These are phyloP conservation scores for Calcarisporium arbuscula DNA, from an alignment of 2,329 filamentous ascomycete species.

Conservation along the genomic window DNA sequence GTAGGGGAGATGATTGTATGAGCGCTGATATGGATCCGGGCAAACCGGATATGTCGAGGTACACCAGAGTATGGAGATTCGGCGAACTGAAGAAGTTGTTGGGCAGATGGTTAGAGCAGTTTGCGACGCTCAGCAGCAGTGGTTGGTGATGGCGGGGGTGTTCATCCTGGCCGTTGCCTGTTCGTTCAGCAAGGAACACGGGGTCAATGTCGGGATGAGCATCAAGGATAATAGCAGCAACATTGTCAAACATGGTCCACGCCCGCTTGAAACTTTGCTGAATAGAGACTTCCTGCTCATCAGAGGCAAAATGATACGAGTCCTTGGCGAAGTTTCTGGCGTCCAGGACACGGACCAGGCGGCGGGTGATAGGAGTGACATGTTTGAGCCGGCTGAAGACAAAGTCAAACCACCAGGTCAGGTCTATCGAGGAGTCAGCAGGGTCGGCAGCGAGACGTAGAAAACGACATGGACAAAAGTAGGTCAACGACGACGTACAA, in stretches of 20 bases:
- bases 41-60: conserved; percentile 46
- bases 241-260: conserved; percentile 32
- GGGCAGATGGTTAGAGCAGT: conserved; percentile 34
- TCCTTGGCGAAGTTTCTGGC: conserved; percentile 35
- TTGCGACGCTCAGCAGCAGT: conserved; percentile 38
- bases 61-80: conserved; percentile 36
- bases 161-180: conserved; percentile 8
- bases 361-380: conserved; percentile 31
- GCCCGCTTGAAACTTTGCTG: conserved; percentile 33
- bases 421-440: conserved; percentile 28
- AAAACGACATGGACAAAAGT: conserved; percentile 2
- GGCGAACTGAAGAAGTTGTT: conserved; percentile 30
- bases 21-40: conserved; percentile 37
- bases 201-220: conserved; percentile 39
- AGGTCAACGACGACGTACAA: too few relatives aligned
- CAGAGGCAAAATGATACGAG: conserved; percentile 34
- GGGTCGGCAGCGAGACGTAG: conserved; percentile 3
- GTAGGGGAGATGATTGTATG: conserved; percentile 23
- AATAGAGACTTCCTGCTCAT: conserved; percentile 25
- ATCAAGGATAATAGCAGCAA: conserved; percentile 42
- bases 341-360: conserved; percentile 41
- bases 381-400: conserved; percentile 30
- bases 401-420: conserved; percentile 43
- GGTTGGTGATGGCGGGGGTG: conserved; percentile 6
- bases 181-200: conserved; percentile 27